A percentile compares a stretch with the other conserved stretches of the same genome.
phyloP scores from a whole-genome alignment of 805 yeast genomes.

The Wickerhamiella vanderwaltii region DNA sequence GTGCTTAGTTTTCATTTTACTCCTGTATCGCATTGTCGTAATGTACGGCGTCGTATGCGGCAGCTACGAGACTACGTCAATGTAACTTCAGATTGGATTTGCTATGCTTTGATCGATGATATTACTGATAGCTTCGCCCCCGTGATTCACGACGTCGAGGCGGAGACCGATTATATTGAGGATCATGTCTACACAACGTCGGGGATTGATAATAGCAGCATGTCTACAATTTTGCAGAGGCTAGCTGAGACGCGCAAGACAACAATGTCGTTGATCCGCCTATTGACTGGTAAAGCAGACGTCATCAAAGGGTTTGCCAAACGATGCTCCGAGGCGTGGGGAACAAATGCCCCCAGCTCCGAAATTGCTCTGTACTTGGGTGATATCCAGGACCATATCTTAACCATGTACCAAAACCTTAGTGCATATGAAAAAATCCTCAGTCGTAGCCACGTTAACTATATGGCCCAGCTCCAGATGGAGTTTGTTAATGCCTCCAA shows the following conservation, averaged over 20 bases:
- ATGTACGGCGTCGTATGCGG: conserved; percentile 50
- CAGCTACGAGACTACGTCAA: conserved; percentile 50
- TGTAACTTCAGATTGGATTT: conserved; percentile 52
- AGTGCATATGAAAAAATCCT: conserved; percentile 86
- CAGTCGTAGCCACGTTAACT: conserved; percentile 82
- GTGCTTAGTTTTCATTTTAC: conserved; percentile 48
- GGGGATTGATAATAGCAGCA: conserved; percentile 30
- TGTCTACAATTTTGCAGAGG: conserved; percentile 47
- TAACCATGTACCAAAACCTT: conserved; percentile 89
- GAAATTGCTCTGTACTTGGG: conserved; percentile 88
- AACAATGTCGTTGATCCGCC: conserved; percentile 84
- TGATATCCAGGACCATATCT: conserved; percentile 93
- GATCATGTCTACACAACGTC: conserved; percentile 75
- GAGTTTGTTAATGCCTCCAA: conserved; percentile 80
- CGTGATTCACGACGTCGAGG: conserved; percentile 43
- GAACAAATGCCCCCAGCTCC: conserved; percentile 51
- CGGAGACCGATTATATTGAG: conserved; percentile 55
- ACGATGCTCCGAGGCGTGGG: conserved; percentile 69
- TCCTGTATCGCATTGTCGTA: conserved; percentile 46
- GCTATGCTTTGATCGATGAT: conserved; percentile 54
- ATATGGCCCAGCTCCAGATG: conserved; percentile 86
- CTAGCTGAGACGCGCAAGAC: conserved; percentile 84
- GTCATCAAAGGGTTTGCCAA: conserved; percentile 94
- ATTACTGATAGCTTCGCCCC: conserved; percentile 57
- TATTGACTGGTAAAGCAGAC: conserved; percentile 87